phyloP scores from a whole-genome alignment of 257 asterid species.

The Galeopsis tetrahit region DNA sequence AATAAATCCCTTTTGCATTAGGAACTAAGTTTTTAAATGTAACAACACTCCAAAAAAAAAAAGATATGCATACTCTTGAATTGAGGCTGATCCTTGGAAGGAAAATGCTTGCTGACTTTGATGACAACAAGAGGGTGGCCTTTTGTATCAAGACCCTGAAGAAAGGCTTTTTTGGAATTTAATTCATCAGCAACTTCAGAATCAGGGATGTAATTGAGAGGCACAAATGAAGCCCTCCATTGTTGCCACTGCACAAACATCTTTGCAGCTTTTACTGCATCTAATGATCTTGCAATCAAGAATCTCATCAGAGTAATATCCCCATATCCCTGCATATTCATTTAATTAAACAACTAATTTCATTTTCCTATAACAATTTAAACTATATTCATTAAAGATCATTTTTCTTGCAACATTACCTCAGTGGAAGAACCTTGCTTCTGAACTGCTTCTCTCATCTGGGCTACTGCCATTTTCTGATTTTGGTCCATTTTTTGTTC shows the following conservation, averaged over 20 bases:
- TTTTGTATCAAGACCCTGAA: constrained; percentile 57
- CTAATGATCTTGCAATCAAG: constrained; percentile 92
- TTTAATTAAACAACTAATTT: background rate
- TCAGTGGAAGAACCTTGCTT: constrained; percentile 45
- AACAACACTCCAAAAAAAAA: background rate
- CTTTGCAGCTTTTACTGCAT: constrained; percentile 73
- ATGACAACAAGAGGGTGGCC: constrained; percentile 60
- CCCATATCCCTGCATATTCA: constrained; percentile 49
- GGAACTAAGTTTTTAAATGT: background rate
- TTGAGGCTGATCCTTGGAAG: constrained; percentile 76
- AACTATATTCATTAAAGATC: too few relatives aligned
- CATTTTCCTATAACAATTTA: background rate
- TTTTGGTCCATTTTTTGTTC: constrained; percentile 34
- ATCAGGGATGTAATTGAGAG: constrained; percentile 59
- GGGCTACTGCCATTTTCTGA: constrained; percentile 51
- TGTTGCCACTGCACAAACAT: constrained; percentile 83
- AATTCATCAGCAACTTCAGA: constrained; percentile 68
- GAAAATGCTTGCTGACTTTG: constrained; percentile 56
- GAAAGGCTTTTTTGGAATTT: constrained; percentile 49
- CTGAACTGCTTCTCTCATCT: constrained; percentile 59
- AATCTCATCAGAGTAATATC: constrained; percentile 71
- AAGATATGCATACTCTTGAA: constrained; percentile 64
- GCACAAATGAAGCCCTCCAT: constrained; percentile 82
- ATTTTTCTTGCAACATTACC: constrained; percentile 34
- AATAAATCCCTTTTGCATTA: constrained; percentile 24